Percentiles rank a stretch among this genome's conserved stretches.
Conservation (phyloP, 1,284 basidiomycete species). For the Apiotrichum akiyoshidainum region DNA sequence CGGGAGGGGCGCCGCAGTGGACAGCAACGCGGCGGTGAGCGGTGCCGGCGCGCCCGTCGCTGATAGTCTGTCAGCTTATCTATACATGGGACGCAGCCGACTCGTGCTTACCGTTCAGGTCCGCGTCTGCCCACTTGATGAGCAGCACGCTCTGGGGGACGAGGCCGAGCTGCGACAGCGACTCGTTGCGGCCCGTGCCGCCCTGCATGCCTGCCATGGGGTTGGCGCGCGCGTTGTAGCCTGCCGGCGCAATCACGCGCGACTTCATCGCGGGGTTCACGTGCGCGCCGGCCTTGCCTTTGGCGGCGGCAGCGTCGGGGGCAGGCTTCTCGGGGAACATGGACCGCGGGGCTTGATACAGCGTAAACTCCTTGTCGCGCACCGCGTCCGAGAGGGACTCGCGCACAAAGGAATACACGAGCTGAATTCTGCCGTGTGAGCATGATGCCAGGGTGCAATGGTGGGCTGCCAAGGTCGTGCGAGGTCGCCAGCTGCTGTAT, state of each 20-base stretch:
- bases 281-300: constrained; percentile 18
- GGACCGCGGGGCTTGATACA: constrained; percentile 48
- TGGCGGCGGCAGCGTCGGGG: constrained; percentile 12
- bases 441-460: not conserved
- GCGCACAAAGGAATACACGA: constrained; percentile 49
- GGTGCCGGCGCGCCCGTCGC: constrained; percentile 41
- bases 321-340: constrained; percentile 45
- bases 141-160: constrained; percentile 50
- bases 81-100: not conserved
- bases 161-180: constrained; percentile 41
- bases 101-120: constrained; percentile 43
- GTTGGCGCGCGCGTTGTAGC: constrained; percentile 34
- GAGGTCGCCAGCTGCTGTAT: too few relatives aligned
- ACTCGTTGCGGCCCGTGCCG: constrained; percentile 44
- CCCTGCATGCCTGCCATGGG: constrained; percentile 27
- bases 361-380: constrained; percentile 37
- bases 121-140: constrained; percentile 45
- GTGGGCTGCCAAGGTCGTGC: too few relatives aligned
- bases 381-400: constrained; percentile 31
- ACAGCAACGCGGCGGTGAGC: constrained; percentile 37
- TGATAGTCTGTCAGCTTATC: constrained; percentile 12
- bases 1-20: constrained; percentile 43
- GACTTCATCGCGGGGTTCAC: constrained; percentile 24
- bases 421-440: constrained; percentile 41
- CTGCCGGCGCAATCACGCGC: constrained; percentile 34